Base-by-base conservation (phyloP, 345 rosid species). In the Clausena lansium region DNA sequence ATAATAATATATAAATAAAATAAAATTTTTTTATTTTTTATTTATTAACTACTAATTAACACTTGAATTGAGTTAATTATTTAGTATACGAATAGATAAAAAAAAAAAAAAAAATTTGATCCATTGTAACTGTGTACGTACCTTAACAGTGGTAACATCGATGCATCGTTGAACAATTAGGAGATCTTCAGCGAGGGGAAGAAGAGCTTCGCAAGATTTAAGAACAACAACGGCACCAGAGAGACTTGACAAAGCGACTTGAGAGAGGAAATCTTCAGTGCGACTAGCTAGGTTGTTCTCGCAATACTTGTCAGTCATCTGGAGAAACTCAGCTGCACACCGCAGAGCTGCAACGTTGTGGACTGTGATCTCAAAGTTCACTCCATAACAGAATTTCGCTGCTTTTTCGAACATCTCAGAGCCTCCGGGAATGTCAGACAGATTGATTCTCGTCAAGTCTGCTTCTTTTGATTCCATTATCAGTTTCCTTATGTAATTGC, bases 351-450 rank as follows among this genome's bases (percentile, higher is more conserved):
- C 98, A 20, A 93, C 97, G 83, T 96, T 96, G 57, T 96, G 94
- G 9, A 96, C 98, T 0, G 97, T 96, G 79, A 94, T 94, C 80
- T 96, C 99, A 25, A 96, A 96, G 88, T 96, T 96, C 67, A 96
- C 92, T 0, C 98, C 91, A 71, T 96, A 96, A 82, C 99, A 96
- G 86, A 96, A 96, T 24, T 93, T 96, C 0, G 97, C 98, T 1
- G 95, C 97, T 83, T 94, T 96, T 84, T 92, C 99, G 52, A 96
- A 91, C 74, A 88, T 90, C 84, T 96, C 95, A 0, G 97, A 92
- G n/a, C 99, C 99, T 54, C 99, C 99, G 0, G 99, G 98, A 4
- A 91, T 84, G 76, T 86, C 89, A 4, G 97, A 91, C 17, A 96
- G 85, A 67, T 88, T 62, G 67, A 96, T 87, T 76, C 82, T 87